phyloP scores from a whole-genome alignment of 75 land plant species.

The Ceratopteris richardii region DNA sequence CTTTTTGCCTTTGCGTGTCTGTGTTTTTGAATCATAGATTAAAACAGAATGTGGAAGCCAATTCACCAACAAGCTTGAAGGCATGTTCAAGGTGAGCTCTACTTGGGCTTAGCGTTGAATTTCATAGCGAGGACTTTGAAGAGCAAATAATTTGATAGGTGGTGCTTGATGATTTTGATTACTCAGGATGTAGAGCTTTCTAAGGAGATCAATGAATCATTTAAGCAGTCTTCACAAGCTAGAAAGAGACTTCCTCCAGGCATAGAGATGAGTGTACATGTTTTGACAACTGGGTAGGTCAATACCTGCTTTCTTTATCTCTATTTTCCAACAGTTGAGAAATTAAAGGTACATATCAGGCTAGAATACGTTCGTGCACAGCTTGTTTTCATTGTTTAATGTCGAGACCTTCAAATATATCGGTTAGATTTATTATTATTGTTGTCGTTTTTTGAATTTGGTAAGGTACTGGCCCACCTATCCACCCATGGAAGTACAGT shows the following conservation, averaged over 20 bases:
- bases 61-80: slow-evolving; percentile 98
- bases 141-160: neutral
- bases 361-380: too few relatives aligned
- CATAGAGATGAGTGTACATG: slow-evolving; percentile 99
- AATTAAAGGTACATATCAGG: too few relatives aligned
- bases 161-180: neutral
- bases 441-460: too few relatives aligned
- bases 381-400: too few relatives aligned
- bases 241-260: slow-evolving; percentile 91
- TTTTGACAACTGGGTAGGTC: slow-evolving; percentile 95
- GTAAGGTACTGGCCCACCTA: slow-evolving; percentile 98
- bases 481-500: slow-evolving; percentile 95
- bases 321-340: too few relatives aligned
- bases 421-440: too few relatives aligned
- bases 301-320: too few relatives aligned
- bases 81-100: slow-evolving; percentile 89
- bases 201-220: slow-evolving; percentile 95
- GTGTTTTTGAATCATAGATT: slow-evolving; percentile 61
- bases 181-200: slow-evolving; percentile 93
- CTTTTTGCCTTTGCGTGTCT: too few relatives aligned
- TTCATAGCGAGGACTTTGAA: too few relatives aligned
- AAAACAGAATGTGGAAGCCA: slow-evolving; percentile 99
- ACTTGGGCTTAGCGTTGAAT: too few relatives aligned
- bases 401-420: too few relatives aligned
- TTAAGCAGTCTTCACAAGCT: slow-evolving; percentile 96